phyloP scores from a whole-genome alignment of 192 early-diverging fungal species.

The Umbelopsis sp. region DNA sequence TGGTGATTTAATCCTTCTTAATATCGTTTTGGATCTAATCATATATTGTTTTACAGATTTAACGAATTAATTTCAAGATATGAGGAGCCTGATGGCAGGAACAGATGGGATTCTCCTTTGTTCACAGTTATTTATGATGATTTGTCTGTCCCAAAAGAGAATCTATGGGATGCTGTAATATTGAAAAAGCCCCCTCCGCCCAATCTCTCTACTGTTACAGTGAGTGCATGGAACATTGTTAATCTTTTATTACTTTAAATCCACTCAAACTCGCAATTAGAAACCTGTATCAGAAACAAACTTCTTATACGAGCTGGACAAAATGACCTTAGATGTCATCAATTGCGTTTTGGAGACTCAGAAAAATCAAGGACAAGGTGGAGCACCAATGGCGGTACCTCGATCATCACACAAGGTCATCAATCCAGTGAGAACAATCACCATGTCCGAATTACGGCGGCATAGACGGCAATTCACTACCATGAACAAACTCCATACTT shows the following conservation, averaged over 20 bases:
- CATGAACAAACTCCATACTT: constrained; percentile 87
- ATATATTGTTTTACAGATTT: constrained; percentile 47
- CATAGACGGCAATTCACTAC: constrained; percentile 81
- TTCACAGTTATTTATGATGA: constrained; percentile 85
- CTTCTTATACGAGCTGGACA: constrained; percentile 90
- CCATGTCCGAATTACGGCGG: constrained; percentile 80
- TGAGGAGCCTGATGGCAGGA: constrained; percentile 90
- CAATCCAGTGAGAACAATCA: constrained; percentile 74
- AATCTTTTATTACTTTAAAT: background rate
- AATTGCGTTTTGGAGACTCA: constrained; percentile 77
- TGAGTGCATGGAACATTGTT: constrained; percentile 28
- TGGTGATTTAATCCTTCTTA: background rate
- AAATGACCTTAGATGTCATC: constrained; percentile 77
- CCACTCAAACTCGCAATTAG: constrained; percentile 24
- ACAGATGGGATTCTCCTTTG: constrained; percentile 97
- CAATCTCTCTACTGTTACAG: constrained; percentile 83
- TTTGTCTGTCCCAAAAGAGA: constrained; percentile 56
- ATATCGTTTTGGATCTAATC: background rate
- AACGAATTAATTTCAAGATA: constrained; percentile 84
- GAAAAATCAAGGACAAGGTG: constrained; percentile 62
- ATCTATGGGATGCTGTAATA: constrained; percentile 79
- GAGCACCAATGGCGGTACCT: constrained; percentile 57
- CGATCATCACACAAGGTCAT: constrained; percentile 47
- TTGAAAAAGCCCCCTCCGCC: constrained; percentile 74
- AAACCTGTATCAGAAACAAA: constrained; percentile 91